Evolutionary conservation across 768 basidiomycete species (phyloP).

Genomic region (Pleurotus pulmonarius): DNA sequence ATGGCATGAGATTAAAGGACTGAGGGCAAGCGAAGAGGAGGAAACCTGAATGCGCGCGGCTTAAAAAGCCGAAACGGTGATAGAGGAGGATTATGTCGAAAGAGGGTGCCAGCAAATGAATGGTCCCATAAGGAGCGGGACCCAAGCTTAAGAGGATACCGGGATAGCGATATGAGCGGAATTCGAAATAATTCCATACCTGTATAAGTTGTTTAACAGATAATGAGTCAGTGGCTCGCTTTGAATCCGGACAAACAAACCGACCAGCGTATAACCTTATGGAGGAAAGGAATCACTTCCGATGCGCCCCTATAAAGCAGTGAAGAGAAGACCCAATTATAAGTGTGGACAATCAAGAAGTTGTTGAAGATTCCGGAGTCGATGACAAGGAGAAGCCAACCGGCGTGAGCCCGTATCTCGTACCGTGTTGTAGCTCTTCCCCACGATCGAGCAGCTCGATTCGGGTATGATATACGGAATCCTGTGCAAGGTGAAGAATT

Average conservation of each 20-base stretch:
- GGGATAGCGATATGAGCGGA: conserved; percentile 14
- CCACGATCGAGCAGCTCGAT: background rate
- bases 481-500: background rate
- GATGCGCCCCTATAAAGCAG: conserved; percentile 8
- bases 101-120: conserved; percentile 25
- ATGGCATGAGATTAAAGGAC: conserved; percentile 37
- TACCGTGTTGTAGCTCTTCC: background rate
- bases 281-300: conserved; percentile 10
- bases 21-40: conserved; percentile 18
- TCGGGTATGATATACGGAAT: background rate
- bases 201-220: conserved; percentile 16
- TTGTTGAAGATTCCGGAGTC: background rate
- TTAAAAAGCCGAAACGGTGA: conserved; percentile 33
- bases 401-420: background rate
- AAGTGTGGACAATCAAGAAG: background rate
- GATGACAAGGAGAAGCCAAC: background rate
- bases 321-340: conserved; percentile 10
- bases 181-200: conserved; percentile 17
- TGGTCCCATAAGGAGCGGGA: conserved; percentile 21
- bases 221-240: conserved; percentile 25
- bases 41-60: conserved; percentile 20
- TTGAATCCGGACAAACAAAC: conserved; percentile 22
- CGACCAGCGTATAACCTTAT: conserved; percentile 1
- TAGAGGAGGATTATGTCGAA: conserved; percentile 19
- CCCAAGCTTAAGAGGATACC: conserved; percentile 40